Base-by-base conservation (phyloP, 371 early-diverging fungal species). In the Mucor plumbeus region DNA sequence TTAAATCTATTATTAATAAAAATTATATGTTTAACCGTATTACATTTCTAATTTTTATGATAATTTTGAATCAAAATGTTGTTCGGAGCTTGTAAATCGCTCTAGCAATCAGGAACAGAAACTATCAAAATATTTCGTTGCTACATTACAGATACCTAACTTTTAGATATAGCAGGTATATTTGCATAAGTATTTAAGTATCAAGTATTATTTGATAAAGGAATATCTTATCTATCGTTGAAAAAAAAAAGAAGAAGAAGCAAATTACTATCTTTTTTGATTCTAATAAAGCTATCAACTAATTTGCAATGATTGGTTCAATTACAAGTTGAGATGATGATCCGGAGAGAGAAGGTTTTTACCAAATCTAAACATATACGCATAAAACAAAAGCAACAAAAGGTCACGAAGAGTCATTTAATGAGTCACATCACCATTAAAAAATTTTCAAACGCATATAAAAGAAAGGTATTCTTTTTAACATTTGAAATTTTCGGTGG, bases 401-500 rank as follows among this genome's bases (percentile, higher is more conserved):
- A 47, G 47, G 19, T 47, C 47, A 53, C 53, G 19, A 31, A 53
- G 31, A 53, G 53, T 53, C 53, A 53, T 53, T 53, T 11, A 53
- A 53, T 53, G 53, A 53, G 53, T 53, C 53, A 53, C 53, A 53
- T 53, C 53, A 53, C 13, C 21, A 13, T 26, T 21, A 53, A 53
- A 53, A 53, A 53, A 53, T 53, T 53, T 53, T 53, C 53, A 53
- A 53, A 53, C 11, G 26, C 53, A 53, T 53, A 53, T 31, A 53
- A 53, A 53, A 53, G 53, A 53, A 53, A 31, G 11, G 14, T 11
- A 26, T 31, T 31, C 53, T 53, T 53, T 31, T 53, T 31, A 31
- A 14, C 31, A 47, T 53, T 53, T 53, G 31, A 53, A 53, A 31
- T 53, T 60, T 69, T 69, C 61, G 69, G 69, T 69, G 67, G 67